phyloP scores from a whole-genome alignment of 2,329 filamentous ascomycete genomes.

The Fusarium virguliforme region DNA sequence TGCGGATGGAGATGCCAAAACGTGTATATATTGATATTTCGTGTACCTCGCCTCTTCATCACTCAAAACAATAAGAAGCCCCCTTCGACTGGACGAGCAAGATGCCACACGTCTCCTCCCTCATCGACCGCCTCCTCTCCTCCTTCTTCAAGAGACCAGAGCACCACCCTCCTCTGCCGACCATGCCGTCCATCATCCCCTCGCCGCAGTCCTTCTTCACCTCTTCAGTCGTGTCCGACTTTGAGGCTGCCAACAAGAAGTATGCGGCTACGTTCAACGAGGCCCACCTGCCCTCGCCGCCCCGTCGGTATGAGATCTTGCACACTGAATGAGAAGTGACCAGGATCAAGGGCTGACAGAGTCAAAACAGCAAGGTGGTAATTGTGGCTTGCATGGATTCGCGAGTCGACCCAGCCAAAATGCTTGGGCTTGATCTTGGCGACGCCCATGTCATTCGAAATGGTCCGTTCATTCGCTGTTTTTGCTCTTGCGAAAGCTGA shows the following conservation, averaged over 20 bases:
- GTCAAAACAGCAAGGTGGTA: conserved; percentile 53
- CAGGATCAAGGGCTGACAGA: conserved; percentile 36
- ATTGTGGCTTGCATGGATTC: conserved; percentile 87
- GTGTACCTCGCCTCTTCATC: conserved; percentile 4
- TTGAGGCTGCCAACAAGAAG: conserved; percentile 47
- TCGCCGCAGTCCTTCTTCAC: conserved; percentile 5
- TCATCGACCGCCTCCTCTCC: not conserved
- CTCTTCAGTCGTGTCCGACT: conserved; percentile 35
- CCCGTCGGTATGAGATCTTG: conserved; percentile 42
- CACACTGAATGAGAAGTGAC: not conserved
- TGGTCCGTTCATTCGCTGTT: conserved; percentile 50
- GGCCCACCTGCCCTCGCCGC: conserved; percentile 46
- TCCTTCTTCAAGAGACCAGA: conserved; percentile 6
- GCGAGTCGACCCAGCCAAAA: conserved; percentile 76
- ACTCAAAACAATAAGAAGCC: conserved; percentile 36
- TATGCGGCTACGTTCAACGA: conserved; percentile 44
- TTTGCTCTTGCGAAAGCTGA: not conserved
- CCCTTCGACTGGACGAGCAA: conserved; percentile 15
- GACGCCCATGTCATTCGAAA: conserved; percentile 87
- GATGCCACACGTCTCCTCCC: conserved; percentile 23
- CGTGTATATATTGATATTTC: conserved; percentile 11
- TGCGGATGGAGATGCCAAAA: not conserved
- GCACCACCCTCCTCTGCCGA: not conserved
- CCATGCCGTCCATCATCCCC: conserved; percentile 31
- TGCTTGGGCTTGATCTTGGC: conserved; percentile 75